phyloP scores from a whole-genome alignment of 2,329 filamentous ascomycete species.

The Colletotrichum horii region DNA sequence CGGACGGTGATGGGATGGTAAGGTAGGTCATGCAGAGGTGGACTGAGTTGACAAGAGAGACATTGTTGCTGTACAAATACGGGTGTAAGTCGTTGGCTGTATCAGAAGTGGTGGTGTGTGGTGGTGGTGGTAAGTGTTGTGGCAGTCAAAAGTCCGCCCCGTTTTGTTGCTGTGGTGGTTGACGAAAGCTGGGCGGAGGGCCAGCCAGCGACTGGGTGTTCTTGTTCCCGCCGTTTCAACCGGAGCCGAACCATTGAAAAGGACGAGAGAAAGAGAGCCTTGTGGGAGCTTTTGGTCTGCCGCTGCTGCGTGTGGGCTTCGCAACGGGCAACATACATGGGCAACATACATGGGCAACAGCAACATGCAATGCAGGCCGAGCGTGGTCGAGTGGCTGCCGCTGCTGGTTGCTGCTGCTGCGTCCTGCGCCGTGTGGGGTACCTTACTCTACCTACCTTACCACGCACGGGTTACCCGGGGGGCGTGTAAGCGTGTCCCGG shows the following conservation, averaged over 20 bases:
- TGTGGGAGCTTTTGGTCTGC: background rate
- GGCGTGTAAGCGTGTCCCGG: background rate
- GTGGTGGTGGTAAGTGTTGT: background rate
- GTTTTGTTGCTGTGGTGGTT: background rate
- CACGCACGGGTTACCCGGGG: background rate
- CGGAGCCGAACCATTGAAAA: background rate
- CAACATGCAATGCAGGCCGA: background rate
- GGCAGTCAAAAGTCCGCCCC: background rate
- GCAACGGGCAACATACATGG: background rate
- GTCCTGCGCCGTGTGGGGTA: background rate
- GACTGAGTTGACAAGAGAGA: background rate
- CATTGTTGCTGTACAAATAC: background rate
- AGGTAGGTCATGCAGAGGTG: background rate
- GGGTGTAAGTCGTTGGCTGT: background rate
- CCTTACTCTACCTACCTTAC: background rate
- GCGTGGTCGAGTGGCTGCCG: background rate
- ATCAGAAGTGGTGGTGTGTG: background rate
- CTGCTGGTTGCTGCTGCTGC: background rate
- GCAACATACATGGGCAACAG: background rate
- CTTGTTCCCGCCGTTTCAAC: background rate
- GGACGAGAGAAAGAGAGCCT: background rate
- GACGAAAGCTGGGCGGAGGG: background rate
- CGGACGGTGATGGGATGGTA: background rate
- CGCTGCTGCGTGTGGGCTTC: background rate
- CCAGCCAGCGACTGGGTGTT: background rate